Base-by-base conservation (phyloP, 495 filamentous ascomycete genomes). In the Collariella sp. region DNA sequence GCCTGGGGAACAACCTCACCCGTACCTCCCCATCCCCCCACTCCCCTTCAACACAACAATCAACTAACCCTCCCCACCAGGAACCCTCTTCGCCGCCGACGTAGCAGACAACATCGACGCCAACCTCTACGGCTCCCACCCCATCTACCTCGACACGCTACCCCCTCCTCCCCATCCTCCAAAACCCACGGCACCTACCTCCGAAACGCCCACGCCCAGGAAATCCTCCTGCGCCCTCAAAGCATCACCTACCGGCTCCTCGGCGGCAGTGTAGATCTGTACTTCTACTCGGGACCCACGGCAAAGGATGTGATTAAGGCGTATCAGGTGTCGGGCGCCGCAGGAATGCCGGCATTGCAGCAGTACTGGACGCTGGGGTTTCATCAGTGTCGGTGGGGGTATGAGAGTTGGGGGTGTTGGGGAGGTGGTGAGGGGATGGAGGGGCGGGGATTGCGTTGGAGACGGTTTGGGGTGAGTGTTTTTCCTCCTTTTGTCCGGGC, bases 291-390 rank as follows among this genome's bases (percentile, higher is more conserved):
- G 55, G 90, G 89, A 3, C 83, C 86, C 1, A 78, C 72, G 31
- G 88, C 88, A 2, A 76, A 80, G 54, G 77, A 86, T 50, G 84
- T 90, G 7, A 83, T 81, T 16, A 76, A 75, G 59, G 75, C 87
- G 50, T 95, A 96, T 64, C 77, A 86, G 42, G 73, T 76, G 23
- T 65, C 83, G 79, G 72, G n/a, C n/a, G n/a, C 86, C 11, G 77
- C 84, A 49, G 86, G 86, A 0, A 70, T 85, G 19, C 84, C 89
- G 7, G 83, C 82, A 0, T 89, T 93, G 88, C 85, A 89, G 66
- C 86, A 87, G 50, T 96, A 94, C 68, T 96, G 87, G 86, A 79
- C 83, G 0, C 84, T 94, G 57, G 90, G 90, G 2, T 88, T 83
- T 61, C 88, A 94, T 59, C 85, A 95, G 56, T 95, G 89, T 63